phyloP scores from a whole-genome alignment of 108 stramenopile genomes.

The Tribonema minus region DNA sequence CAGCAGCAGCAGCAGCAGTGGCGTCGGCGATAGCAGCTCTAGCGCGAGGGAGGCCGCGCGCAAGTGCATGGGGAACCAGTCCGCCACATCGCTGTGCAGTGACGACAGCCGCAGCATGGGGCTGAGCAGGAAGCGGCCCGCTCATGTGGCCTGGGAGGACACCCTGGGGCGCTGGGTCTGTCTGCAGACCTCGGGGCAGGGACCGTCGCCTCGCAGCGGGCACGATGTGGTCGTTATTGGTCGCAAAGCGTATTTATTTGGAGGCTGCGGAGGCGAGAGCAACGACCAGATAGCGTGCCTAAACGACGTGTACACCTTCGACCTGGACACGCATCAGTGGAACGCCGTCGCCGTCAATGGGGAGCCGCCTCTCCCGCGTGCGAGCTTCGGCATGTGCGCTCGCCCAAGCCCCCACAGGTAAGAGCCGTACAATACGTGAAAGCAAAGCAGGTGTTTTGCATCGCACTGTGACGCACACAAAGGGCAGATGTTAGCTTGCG shows the following conservation, averaged over 20 bases:
- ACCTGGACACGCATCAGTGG: slow-evolving; percentile 27
- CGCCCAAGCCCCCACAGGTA: slow-evolving; percentile 10
- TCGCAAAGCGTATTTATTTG: slow-evolving; percentile 29
- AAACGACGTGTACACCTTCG: slow-evolving; percentile 35
- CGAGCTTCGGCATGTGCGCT: slow-evolving; percentile 35
- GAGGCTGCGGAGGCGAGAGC: slow-evolving; percentile 27
- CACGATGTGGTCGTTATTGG: slow-evolving; percentile 38
- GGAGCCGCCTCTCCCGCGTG: slow-evolving; percentile 10
- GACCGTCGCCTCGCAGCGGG: slow-evolving; percentile 20
- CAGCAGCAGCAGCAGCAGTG: too few species aligned
- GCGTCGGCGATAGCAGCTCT: too few species aligned
- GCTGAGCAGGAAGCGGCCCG: too few species aligned
- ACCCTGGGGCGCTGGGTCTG: not conserved
- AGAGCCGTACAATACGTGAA: too few species aligned
- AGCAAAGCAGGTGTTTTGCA: too few species aligned
- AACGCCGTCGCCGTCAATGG: slow-evolving; percentile 6
- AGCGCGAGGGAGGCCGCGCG: too few species aligned
- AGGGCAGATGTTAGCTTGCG: too few species aligned
- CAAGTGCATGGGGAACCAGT: too few species aligned
- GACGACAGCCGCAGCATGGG: too few species aligned
- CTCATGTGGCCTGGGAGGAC: not conserved
- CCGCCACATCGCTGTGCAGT: too few species aligned
- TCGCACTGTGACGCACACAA: too few species aligned
- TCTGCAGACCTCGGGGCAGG: slow-evolving; percentile 13
- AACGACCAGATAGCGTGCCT: slow-evolving; percentile 33